phyloP scores from a whole-genome alignment of 1,284 basidiomycete species.

The Ganoderma lucidum region DNA sequence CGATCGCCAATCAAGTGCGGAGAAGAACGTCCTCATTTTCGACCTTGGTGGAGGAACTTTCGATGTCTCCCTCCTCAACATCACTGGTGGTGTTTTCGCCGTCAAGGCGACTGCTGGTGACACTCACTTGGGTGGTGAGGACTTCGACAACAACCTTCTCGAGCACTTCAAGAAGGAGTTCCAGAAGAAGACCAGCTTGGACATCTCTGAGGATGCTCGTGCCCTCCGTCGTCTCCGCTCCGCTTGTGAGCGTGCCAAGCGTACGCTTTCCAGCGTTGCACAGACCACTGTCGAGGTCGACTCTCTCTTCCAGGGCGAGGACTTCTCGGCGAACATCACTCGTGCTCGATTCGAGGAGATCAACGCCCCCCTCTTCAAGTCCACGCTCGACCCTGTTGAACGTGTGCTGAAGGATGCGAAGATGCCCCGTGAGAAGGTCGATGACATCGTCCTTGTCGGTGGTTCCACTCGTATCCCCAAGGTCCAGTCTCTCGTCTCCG shows the following conservation, averaged over 20 bases:
- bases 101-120: constrained; percentile 99
- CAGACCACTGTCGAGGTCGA: constrained; percentile 99
- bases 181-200: constrained; percentile 97
- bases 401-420: constrained; percentile 99
- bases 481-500: constrained; percentile 97
- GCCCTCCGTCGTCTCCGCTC: constrained; percentile 94
- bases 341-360: constrained; percentile 99
- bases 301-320: constrained; percentile 95
- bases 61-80: constrained; percentile 97
- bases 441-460: constrained; percentile 99
- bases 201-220: constrained; percentile 96
- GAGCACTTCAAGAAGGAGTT: constrained; percentile 99
- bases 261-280: constrained; percentile 96
- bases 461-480: constrained; percentile 99
- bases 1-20: constrained; percentile 86
- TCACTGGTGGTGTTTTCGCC: constrained; percentile 96
- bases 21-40: constrained; percentile 99
- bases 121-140: constrained; percentile 97
- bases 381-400: constrained; percentile 97
- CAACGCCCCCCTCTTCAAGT: constrained; percentile 94
- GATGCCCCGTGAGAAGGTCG: constrained; percentile 96
- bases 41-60: constrained; percentile 99
- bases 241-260: constrained; percentile 99
- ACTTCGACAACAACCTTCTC: constrained; percentile 97
- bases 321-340: constrained; percentile 96